These are phyloP conservation scores for Kuraishia ogatae DNA, from an alignment of 805 yeast genomes.

Conservation along the genomic window DNA sequence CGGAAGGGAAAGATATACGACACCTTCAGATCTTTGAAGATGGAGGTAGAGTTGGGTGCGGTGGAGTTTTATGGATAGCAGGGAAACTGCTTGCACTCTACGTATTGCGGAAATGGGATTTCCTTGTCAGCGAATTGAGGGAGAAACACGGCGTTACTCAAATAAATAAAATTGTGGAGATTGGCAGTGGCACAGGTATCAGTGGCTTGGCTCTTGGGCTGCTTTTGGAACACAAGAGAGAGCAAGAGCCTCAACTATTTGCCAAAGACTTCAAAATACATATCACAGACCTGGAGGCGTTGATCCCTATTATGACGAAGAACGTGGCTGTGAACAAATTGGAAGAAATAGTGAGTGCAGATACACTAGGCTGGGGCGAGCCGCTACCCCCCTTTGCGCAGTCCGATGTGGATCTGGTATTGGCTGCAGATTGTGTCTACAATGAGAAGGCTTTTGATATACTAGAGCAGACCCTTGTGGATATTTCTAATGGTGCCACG, in stretches of 20 bases:
- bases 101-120: slow-evolving; percentile 20
- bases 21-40: slow-evolving; percentile 38
- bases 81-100: slow-evolving; percentile 46
- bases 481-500: slow-evolving; percentile 19
- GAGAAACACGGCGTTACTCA: slow-evolving; percentile 12
- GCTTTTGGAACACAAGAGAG: slow-evolving; percentile 13
- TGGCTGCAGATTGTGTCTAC: slow-evolving; percentile 58
- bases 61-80: slow-evolving; percentile 58
- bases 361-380: slow-evolving; percentile 35
- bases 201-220: slow-evolving; percentile 33
- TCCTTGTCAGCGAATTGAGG: neutral
- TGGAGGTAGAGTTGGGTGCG: slow-evolving; percentile 54
- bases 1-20: slow-evolving; percentile 21
- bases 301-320: slow-evolving; percentile 37
- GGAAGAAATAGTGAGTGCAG: slow-evolving; percentile 27
- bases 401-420: slow-evolving; percentile 29
- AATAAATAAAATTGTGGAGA: slow-evolving; percentile 30
- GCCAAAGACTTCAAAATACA: slow-evolving; percentile 25
- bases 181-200: slow-evolving; percentile 54
- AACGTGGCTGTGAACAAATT: slow-evolving; percentile 34
- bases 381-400: slow-evolving; percentile 23
- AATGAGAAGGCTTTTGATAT: slow-evolving; percentile 45
- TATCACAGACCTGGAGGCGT: slow-evolving; percentile 40
- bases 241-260: neutral
- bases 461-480: slow-evolving; percentile 38